Evolutionary conservation across 306 rosid species (phyloP).

Genomic region (Fragaria nilgerrensis): DNA sequence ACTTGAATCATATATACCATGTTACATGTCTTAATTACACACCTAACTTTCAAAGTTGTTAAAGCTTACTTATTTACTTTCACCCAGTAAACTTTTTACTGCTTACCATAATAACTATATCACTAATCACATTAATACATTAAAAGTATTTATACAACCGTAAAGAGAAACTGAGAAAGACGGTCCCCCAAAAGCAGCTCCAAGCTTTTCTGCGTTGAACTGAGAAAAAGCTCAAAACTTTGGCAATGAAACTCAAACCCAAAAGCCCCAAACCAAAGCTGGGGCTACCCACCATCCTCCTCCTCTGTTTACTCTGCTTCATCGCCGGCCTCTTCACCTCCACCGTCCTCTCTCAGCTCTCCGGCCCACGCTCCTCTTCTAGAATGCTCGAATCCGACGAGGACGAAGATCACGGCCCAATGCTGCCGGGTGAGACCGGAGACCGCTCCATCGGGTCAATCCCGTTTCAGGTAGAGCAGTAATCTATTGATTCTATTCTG

Average conservation of each 20-base stretch:
- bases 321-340: slow-evolving; percentile 17
- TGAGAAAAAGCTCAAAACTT: background rate
- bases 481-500: background rate
- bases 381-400: slow-evolving; percentile 21
- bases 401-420: background rate
- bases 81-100: too few relatives aligned
- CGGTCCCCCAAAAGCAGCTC: background rate
- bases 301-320: slow-evolving; percentile 24
- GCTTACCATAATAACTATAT: too few relatives aligned
- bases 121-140: too few relatives aligned
- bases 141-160: too few relatives aligned
- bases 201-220: background rate
- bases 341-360: slow-evolving; percentile 21
- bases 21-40: background rate
- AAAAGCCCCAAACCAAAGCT: slow-evolving; percentile 19
- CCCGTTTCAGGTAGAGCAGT: slow-evolving; percentile 35
- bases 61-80: too few relatives aligned
- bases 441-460: slow-evolving; percentile 23
- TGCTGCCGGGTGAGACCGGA: slow-evolving; percentile 30
- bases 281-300: slow-evolving; percentile 12
- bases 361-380: slow-evolving; percentile 7
- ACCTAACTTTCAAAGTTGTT: too few relatives aligned
- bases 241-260: slow-evolving; percentile 23
- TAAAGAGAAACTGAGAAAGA: too few relatives aligned
- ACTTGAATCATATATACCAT: background rate